Evolutionary conservation across 805 yeast species (phyloP), one percentile per base, ranked within the genome.

Genomic region (Candida oleophila): DNA sequence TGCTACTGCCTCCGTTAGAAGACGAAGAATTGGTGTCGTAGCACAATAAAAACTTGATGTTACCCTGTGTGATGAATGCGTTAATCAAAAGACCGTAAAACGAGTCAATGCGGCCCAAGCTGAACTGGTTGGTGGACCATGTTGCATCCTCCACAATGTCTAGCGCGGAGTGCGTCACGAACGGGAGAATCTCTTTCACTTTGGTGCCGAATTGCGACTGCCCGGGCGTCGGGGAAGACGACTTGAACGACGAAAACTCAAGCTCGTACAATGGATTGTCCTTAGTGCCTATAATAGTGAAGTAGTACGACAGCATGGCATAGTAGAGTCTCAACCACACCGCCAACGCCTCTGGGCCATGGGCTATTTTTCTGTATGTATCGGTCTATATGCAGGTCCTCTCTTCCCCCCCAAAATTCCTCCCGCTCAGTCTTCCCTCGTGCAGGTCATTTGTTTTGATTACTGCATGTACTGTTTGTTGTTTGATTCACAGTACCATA

Each of bases 101-200:
- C 33, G 84, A 82, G 66, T 94, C 99, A 16, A 92, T 80, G 39
- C 80, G 80, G 40, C 92, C 91, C 51, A 90, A 68, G 58, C 87
- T 85, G 51, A 86, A 73, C 38, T 77, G 73, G 51, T 74, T 80
- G 8, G 80, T 73, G 41, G 80, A 78, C 92, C 96, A 90, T 60
- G 90, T 97, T 2, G 82, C 66, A 56, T 91, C 96, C 52, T 94
- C 97, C 0, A 94, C 82, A n/a, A 94, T 75, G 63, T 94, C 99
- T 33, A 94, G 66, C 2, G 98, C 82, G 1, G 97, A 80, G 60
- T 94, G 96, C 32, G 91, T 78, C 22, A 94, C 83, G 58, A 90
- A 92, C 19, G 97, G 97, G 54, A 86, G 83, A 33, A 92, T 68
- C 58, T 92, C 96, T 55, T 78, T 77, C 62, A 89, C 78, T 42